A percentile compares a stretch with the other conserved stretches of the same genome.
Conservation (phyloP, 352 stramenopile genomes). For the Globisporangium cylindrosporum region DNA sequence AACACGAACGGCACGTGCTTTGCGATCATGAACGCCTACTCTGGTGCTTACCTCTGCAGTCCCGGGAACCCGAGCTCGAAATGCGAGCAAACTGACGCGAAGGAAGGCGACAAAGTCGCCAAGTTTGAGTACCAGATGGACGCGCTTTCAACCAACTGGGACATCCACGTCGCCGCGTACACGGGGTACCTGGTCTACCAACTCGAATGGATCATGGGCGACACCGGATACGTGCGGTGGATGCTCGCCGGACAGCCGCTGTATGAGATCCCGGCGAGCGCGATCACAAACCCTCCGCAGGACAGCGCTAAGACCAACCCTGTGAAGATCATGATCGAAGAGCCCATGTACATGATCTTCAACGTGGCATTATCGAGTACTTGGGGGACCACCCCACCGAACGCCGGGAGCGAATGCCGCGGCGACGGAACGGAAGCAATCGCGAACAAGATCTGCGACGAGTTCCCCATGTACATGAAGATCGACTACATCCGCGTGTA, state of each 20-base stretch:
- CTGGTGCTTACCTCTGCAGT: constrained; percentile 59
- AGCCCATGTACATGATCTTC: constrained; percentile 57
- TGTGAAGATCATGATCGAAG: constrained; percentile 50
- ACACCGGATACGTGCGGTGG: constrained; percentile 61
- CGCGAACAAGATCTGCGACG: constrained; percentile 39
- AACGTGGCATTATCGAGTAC: constrained; percentile 44
- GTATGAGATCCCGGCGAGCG: constrained; percentile 75
- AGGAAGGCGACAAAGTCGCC: constrained; percentile 50
- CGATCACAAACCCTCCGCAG: constrained; percentile 53
- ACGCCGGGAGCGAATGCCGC: constrained; percentile 26
- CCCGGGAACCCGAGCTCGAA: constrained; percentile 50
- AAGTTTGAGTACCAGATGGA: constrained; percentile 74
- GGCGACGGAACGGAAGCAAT: constrained; percentile 22
- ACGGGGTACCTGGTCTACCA: constrained; percentile 59
- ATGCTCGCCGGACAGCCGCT: constrained; percentile 72
- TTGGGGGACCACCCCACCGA: constrained; percentile 37
- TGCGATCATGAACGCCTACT: constrained; percentile 58
- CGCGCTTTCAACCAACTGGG: constrained; percentile 66
- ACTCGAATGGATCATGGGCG: constrained; percentile 66
- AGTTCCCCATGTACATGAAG: constrained; percentile 54
- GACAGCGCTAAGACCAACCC: constrained; percentile 47
- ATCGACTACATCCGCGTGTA: constrained; percentile 89
- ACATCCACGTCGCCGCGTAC: constrained; percentile 60
- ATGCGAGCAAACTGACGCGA: constrained; percentile 41
- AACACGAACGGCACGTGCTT: constrained; percentile 67